Evolutionary conservation across 208 protist genomes (phyloP).

Genomic region (Crithidia fasciculata): DNA sequence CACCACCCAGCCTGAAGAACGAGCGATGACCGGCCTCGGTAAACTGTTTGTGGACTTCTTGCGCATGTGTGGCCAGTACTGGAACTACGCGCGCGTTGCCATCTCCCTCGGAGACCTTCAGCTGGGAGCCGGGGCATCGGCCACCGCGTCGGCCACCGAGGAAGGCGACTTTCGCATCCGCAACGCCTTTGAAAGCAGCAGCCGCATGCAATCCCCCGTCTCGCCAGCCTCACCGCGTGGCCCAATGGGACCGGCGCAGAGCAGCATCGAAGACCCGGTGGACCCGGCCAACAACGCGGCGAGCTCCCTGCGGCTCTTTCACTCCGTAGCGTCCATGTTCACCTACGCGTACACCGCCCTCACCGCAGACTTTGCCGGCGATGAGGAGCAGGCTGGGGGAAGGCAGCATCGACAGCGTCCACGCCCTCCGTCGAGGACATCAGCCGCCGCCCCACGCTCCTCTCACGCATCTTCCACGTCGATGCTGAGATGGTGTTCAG

Average conservation of each 20-base stretch:
- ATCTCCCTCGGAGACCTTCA: constrained; percentile 61
- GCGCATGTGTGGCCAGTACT: constrained; percentile 89
- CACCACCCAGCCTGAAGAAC: constrained; percentile 48
- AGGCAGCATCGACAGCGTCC: neutral
- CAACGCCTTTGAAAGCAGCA: constrained; percentile 7
- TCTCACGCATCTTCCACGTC: constrained; percentile 84
- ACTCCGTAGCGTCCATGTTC: constrained; percentile 76
- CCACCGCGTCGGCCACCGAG: neutral
- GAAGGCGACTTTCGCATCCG: constrained; percentile 24
- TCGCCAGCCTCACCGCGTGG: constrained; percentile 31
- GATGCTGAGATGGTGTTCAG: constrained; percentile 59
- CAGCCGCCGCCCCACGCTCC: constrained; percentile 70
- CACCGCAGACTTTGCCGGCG: constrained; percentile 41
- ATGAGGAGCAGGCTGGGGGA: neutral
- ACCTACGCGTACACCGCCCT: constrained; percentile 72
- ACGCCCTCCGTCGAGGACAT: constrained; percentile 62
- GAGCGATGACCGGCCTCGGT: constrained; percentile 79
- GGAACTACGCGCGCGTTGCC: constrained; percentile 81
- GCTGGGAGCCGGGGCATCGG: neutral
- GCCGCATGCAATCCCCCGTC: constrained; percentile 22
- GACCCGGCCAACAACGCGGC: constrained; percentile 84
- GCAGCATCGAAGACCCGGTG: constrained; percentile 71
- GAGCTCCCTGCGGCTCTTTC: constrained; percentile 77
- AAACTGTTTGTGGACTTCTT: constrained; percentile 94
- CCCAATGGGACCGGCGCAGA: constrained; percentile 46